Evolutionary conservation across 257 asterid species (phyloP).

Genomic region (Lithospermum erythrorhizon): DNA sequence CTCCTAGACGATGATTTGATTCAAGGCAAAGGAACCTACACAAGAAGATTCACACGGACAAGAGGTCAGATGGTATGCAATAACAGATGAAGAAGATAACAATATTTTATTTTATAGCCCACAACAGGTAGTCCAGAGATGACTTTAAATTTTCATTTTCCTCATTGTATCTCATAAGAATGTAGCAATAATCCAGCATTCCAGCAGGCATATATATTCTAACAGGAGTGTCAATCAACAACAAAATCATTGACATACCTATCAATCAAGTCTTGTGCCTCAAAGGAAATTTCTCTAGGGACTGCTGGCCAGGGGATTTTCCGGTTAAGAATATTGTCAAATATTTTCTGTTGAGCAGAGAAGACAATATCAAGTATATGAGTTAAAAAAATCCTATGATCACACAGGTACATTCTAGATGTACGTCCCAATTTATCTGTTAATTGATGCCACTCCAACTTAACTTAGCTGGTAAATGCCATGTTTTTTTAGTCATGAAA

Average conservation of each 20-base stretch:
- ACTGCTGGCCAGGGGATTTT: slow-evolving; percentile 85
- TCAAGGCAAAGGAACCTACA: slow-evolving; percentile 74
- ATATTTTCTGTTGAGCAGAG: slow-evolving; percentile 51
- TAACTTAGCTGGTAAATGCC: neutral
- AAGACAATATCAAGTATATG: slow-evolving; percentile 6
- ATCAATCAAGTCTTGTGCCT: slow-evolving; percentile 75
- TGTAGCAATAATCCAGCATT: neutral
- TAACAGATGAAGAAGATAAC: neutral
- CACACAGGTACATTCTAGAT: neutral
- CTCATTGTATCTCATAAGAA: neutral
- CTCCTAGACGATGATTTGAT: slow-evolving; percentile 82
- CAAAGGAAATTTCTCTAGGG: slow-evolving; percentile 67
- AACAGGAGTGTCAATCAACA: neutral
- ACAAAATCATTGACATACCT: slow-evolving; percentile 34
- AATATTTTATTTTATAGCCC: neutral
- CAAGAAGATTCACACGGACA: slow-evolving; percentile 2
- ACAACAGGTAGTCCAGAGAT: neutral
- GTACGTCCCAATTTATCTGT: neutral
- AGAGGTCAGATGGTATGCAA: neutral
- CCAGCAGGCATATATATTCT: neutral
- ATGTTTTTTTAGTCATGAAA: neutral
- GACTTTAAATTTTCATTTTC: neutral
- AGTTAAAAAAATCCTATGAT: too few species aligned
- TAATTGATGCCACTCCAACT: too few species aligned
- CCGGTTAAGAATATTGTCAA: slow-evolving; percentile 79